A percentile compares a stretch with the other conserved stretches of the same genome.
These are phyloP conservation scores for Rhodomyrtus psidioides DNA, from an alignment of 441 rosid genomes.

Conservation along the genomic window DNA sequence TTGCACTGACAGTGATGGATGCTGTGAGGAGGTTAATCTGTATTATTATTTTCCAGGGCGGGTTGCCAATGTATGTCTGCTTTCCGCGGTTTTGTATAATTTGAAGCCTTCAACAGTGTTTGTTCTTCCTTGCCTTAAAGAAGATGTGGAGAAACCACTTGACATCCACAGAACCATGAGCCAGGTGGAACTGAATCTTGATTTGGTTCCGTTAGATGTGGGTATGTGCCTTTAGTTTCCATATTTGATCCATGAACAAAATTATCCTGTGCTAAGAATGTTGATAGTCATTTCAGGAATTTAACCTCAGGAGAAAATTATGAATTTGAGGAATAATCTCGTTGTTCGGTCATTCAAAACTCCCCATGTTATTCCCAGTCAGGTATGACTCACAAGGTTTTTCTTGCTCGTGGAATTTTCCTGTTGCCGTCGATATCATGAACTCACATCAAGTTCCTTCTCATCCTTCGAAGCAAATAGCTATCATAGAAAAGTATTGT, in stretches of 20 bases:
- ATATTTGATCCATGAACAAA: not conserved
- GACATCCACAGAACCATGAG: slow-evolving; percentile 13
- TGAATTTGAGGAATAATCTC: slow-evolving; percentile 72
- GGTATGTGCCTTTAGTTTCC: slow-evolving; percentile 35
- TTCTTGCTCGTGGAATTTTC: no score
- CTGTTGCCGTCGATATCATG: no score
- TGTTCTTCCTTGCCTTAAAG: slow-evolving; percentile 72
- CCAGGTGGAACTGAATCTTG: slow-evolving; percentile 71
- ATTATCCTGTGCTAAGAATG: not conserved
- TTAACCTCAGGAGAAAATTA: slow-evolving; percentile 73
- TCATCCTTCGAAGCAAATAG: no score
- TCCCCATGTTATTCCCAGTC: slow-evolving; percentile 83
- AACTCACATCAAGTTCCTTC: no score
- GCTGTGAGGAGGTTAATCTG: not conserved
- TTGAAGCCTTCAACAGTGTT: slow-evolving; percentile 84
- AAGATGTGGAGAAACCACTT: slow-evolving; percentile 64
- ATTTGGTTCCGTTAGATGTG: slow-evolving; percentile 68
- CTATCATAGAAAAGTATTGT: no score
- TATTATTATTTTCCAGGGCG: slow-evolving; percentile 48
- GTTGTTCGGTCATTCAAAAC: slow-evolving; percentile 83
- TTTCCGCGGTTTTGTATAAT: slow-evolving; percentile 77
- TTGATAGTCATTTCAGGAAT: not conserved
- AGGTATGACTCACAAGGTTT: slow-evolving; percentile 29
- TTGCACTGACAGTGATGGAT: not conserved
- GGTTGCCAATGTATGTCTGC: slow-evolving; percentile 91